Evolutionary conservation across 164 flowering plant species (phyloP), one percentile per base, ranked within the genome.

Genomic region (Macadamia tetraphylla): DNA sequence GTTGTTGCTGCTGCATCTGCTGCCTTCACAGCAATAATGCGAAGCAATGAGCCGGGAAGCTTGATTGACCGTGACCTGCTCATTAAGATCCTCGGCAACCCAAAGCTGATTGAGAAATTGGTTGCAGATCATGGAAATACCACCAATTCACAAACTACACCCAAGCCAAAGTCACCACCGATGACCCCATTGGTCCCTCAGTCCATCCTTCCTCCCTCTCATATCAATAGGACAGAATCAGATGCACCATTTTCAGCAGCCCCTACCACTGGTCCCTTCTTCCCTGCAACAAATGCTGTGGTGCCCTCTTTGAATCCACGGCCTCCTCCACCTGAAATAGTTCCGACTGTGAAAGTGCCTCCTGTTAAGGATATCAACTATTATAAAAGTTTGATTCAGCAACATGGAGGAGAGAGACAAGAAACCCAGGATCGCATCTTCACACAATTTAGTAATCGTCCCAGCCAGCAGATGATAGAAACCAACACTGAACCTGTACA

Each of bases 351-450:
- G 17, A 81, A 72, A 66, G 71, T 71, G 32, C 74, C 86, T 3
- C 75, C 73, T 11, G 70, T 76, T 56, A 91, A 78, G 69, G 98
- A 94, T 70, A 42, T 84, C 3, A 85, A 77, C 75, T 91, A 94
- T 59, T 94, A 85, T 53, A 92, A 94, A 85, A 87, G 83, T 77
- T 78, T 94, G 80, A 94, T 94, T 67, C 96, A 94, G 77, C 89
- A 88, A 65, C 98, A 92, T 67, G 98, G 98, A 43, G 92, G 76
- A 65, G 96, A 91, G 18, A 85, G 83, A 66, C 83, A 69, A 30
- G 90, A 84, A 40, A 40, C 40, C 18, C 75, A 69, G 63, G 71
- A 74, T 12, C 72, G 43, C 6, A 48, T 44, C 1, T 63, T 51
- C 18, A 76, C 70, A 10, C 86, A 78, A 30, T 80, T 64, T 43